These are phyloP conservation scores for Rubus idaeus DNA, from an alignment of 306 rosid genomes.

Conservation along the genomic window DNA sequence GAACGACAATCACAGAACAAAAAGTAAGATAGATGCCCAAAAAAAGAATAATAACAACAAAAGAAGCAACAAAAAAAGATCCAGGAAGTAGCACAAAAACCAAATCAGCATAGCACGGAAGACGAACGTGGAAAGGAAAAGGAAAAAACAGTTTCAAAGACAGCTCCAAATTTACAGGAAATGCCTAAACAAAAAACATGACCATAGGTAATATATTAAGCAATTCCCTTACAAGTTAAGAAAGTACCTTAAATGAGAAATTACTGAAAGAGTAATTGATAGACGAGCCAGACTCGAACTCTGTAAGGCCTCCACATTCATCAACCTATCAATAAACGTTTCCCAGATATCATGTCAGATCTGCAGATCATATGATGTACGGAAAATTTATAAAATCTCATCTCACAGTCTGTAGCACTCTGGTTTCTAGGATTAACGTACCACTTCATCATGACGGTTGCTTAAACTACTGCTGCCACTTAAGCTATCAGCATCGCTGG, in stretches of 20 bases:
- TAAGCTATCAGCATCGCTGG: slow-evolving; percentile 88
- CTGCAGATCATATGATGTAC: slow-evolving; percentile 5
- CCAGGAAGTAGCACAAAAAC: no score
- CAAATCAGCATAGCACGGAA: no score
- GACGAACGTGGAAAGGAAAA: no score
- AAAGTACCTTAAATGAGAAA: slow-evolving; percentile 91
- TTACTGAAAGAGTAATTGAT: slow-evolving; percentile 94
- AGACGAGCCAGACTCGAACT: slow-evolving; percentile 76
- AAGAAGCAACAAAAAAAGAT: background rate
- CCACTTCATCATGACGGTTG: slow-evolving; percentile 98
- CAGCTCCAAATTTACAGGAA: no score
- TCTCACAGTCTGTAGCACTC: background rate
- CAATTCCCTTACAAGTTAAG: background rate
- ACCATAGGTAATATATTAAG: background rate
- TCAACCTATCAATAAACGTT: slow-evolving; percentile 61
- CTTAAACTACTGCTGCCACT: slow-evolving; percentile 92
- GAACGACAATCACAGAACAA: slow-evolving; percentile 41
- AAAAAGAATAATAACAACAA: background rate
- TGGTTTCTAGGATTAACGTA: slow-evolving; percentile 33
- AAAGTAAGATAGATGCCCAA: background rate
- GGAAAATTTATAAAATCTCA: background rate
- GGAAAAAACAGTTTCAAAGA: no score
- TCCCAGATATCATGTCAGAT: slow-evolving; percentile 37
- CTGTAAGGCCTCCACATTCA: slow-evolving; percentile 91
- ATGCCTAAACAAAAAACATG: background rate